phyloP scores from a whole-genome alignment of 192 early-diverging fungal species.

The Obelidium mucronatum region DNA sequence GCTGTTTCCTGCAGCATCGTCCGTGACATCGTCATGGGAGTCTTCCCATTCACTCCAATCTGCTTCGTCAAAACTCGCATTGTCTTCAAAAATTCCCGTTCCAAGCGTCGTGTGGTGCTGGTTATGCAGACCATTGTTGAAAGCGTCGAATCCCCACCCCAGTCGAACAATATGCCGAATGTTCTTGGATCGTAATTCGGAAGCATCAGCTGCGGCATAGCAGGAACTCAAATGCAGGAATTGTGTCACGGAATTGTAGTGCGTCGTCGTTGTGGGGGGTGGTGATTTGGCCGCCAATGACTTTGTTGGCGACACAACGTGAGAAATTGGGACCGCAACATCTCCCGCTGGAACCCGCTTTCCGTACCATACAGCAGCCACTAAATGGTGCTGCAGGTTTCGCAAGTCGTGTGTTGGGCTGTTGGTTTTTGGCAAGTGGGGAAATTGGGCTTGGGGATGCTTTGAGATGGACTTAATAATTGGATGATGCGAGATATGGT shows the following conservation, averaged over 20 bases:
- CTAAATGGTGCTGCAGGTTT: conserved; percentile 34
- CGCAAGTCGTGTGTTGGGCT: conserved; percentile 36
- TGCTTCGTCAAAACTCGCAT: background rate
- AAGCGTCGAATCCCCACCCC: conserved; percentile 50
- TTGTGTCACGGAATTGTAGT: background rate
- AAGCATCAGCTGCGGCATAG: conserved; percentile 38
- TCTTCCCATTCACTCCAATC: conserved; percentile 22
- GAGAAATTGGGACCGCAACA: conserved; percentile 41
- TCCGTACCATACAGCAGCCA: conserved; percentile 50
- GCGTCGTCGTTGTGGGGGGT: background rate
- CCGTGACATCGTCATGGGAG: background rate
- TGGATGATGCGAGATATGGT: background rate
- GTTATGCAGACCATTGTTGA: background rate
- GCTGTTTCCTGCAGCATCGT: conserved; percentile 1
- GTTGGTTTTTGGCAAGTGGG: conserved; percentile 19
- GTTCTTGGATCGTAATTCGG: conserved; percentile 7
- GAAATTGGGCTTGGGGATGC: conserved; percentile 26
- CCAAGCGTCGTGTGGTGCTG: too few relatives aligned
- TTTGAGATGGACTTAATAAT: background rate
- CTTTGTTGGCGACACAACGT: background rate
- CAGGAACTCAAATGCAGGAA: conserved; percentile 51
- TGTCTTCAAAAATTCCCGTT: background rate
- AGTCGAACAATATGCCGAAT: conserved; percentile 55
- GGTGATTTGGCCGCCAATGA: background rate
- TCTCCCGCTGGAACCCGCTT: conserved; percentile 37